Evolutionary conservation across 1,284 basidiomycete genomes (phyloP).

Genomic region (Volvariella volvacea): DNA sequence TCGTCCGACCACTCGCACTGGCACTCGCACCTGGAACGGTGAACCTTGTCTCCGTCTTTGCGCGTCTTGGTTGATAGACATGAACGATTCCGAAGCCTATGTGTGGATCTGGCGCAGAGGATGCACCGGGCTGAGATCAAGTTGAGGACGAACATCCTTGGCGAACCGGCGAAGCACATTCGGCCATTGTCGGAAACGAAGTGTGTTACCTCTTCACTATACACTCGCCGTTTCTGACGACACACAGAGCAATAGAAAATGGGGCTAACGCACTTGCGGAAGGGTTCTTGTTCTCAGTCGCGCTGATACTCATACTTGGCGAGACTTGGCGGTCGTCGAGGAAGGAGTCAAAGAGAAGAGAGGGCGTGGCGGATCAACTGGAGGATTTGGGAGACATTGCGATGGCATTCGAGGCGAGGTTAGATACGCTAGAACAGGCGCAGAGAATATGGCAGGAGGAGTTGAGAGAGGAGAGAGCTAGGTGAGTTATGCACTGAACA

Average conservation of each 20-base stretch:
- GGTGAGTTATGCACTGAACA: too few relatives aligned
- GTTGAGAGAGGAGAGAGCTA: constrained; percentile 16
- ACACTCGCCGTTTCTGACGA: not conserved
- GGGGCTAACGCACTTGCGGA: constrained; percentile 84
- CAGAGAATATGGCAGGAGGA: constrained; percentile 32
- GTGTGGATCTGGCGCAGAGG: constrained; percentile 73
- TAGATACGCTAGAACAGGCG: constrained; percentile 38
- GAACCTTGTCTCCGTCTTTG: too few relatives aligned
- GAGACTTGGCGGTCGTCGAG: constrained; percentile 76
- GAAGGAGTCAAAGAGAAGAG: constrained; percentile 67
- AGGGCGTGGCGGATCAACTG: constrained; percentile 68
- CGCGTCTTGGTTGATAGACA: too few relatives aligned
- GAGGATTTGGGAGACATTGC: constrained; percentile 50
- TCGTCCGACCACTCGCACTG: constrained; percentile 1
- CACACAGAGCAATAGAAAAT: constrained; percentile 75
- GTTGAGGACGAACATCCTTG: constrained; percentile 74
- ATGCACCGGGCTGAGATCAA: constrained; percentile 77
- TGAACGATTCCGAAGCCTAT: constrained; percentile 69
- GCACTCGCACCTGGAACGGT: not conserved
- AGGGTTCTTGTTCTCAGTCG: constrained; percentile 81
- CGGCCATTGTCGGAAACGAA: constrained; percentile 79
- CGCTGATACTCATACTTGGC: constrained; percentile 68
- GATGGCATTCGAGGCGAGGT: constrained; percentile 33
- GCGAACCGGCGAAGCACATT: constrained; percentile 70
- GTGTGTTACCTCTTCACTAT: constrained; percentile 28